Evolutionary conservation across 768 basidiomycete species (phyloP).

Genomic region (Russula lepida): DNA sequence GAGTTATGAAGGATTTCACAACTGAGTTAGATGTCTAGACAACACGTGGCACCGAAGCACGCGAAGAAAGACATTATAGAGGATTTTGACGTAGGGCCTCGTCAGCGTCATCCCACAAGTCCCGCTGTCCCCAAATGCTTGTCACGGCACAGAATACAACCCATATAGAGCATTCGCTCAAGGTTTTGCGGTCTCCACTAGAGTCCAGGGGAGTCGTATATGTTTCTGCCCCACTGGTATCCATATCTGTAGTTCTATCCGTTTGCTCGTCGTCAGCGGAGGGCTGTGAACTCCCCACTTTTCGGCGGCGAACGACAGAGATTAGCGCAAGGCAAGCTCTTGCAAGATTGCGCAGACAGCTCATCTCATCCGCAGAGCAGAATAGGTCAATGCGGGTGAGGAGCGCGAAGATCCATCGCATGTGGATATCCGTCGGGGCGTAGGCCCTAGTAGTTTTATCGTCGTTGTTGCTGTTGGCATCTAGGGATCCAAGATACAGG

Average conservation of each 20-base stretch:
- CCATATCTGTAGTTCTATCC: conserved; percentile 5
- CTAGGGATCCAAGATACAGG: conserved; percentile 37
- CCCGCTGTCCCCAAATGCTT: conserved; percentile 68
- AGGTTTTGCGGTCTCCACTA: conserved; percentile 21
- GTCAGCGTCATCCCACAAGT: conserved; percentile 74
- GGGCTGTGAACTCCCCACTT: not conserved
- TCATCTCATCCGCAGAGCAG: conserved; percentile 69
- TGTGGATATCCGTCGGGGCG: conserved; percentile 45
- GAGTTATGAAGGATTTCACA: not conserved
- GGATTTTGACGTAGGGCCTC: conserved; percentile 9
- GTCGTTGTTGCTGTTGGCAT: conserved; percentile 18
- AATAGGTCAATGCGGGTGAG: conserved; percentile 61
- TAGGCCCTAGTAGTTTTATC: conserved; percentile 23
- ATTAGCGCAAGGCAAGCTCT: conserved; percentile 48
- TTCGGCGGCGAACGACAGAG: conserved; percentile 12
- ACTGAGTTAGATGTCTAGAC: not conserved
- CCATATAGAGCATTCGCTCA: conserved; percentile 55
- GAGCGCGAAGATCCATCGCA: conserved; percentile 72
- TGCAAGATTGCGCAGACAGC: conserved; percentile 63
- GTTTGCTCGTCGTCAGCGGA: not conserved
- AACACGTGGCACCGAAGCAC: not conserved
- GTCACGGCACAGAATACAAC: conserved; percentile 57
- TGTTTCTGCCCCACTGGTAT: not conserved
- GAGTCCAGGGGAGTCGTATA: not conserved
- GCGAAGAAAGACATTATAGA: not conserved